Conservation (phyloP, 306 rosid genomes). For the Astragalus glycyphyllos region DNA sequence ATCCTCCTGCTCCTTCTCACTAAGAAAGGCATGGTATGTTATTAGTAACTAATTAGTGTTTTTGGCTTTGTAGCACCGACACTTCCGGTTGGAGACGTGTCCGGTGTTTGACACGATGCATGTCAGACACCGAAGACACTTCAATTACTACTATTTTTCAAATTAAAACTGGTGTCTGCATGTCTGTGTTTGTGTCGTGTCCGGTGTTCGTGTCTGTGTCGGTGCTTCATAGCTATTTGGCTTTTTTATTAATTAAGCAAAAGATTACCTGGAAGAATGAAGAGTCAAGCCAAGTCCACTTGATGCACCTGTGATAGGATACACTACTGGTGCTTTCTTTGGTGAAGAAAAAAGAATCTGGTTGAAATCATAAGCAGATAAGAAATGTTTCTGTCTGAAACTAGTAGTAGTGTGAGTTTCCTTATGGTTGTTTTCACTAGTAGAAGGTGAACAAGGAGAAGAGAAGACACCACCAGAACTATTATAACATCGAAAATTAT, state of each 20-base stretch:
- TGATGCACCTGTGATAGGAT: constrained; percentile 55
- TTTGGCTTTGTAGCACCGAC: no score
- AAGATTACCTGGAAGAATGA: constrained; percentile 77
- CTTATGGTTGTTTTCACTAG: constrained; percentile 44
- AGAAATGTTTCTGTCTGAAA: constrained; percentile 63
- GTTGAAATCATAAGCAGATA: constrained; percentile 42
- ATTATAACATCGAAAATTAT: constrained; percentile 58
- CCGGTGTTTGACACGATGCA: no score
- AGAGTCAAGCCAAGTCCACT: constrained; percentile 84
- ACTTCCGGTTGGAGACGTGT: no score
- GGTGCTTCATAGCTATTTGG: no score
- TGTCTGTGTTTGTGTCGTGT: no score
- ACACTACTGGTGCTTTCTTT: constrained; percentile 40
- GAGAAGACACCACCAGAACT: constrained; percentile 72
- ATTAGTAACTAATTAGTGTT: neutral
- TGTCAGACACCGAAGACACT: no score
- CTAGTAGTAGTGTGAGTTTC: constrained; percentile 27
- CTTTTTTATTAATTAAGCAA: constrained; percentile 20
- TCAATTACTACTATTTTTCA: no score
- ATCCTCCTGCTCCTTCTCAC: constrained; percentile 57
- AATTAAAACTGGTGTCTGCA: no score
- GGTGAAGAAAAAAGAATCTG: constrained; percentile 58
- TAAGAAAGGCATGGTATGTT: constrained; percentile 37
- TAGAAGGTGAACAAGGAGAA: constrained; percentile 87
- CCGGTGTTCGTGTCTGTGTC: no score